These are phyloP conservation scores for Wickerhamiella azyma DNA, from an alignment of 805 yeast species.

Conservation along the genomic window DNA sequence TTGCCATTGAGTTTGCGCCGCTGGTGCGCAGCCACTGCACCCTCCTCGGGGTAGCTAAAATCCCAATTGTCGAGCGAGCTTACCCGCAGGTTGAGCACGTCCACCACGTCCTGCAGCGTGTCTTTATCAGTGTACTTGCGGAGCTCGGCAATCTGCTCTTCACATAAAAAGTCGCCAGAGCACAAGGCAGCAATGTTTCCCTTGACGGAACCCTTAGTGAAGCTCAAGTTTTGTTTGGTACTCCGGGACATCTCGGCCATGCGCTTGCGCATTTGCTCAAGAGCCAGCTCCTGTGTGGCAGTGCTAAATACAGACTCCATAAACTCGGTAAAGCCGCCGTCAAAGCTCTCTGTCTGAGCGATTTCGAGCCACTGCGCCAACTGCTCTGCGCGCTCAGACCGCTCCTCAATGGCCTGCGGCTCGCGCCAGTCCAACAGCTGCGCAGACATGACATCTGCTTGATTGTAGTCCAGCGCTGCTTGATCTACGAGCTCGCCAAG, in stretches of 20 bases:
- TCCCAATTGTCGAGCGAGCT: background rate
- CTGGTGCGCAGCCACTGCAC: background rate
- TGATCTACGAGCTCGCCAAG: background rate
- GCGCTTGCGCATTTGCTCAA: background rate
- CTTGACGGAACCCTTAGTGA: background rate
- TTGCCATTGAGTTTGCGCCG: slow-evolving; percentile 7
- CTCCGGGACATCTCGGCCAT: background rate
- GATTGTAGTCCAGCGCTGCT: background rate
- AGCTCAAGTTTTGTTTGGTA: background rate
- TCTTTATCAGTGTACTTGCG: background rate
- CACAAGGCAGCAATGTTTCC: background rate
- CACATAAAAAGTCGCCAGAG: background rate
- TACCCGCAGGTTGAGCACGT: background rate
- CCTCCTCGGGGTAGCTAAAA: background rate
- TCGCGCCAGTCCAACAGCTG: background rate
- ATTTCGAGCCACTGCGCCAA: background rate
- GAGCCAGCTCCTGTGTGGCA: background rate
- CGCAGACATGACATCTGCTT: background rate
- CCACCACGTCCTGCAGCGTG: background rate
- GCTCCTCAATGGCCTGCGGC: background rate
- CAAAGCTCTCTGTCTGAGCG: background rate
- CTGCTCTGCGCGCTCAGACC: background rate
- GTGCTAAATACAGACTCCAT: background rate
- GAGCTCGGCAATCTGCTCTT: background rate
- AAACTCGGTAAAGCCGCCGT: background rate